phyloP scores from a whole-genome alignment of 2,329 filamentous ascomycete genomes.

The Tolypocladium amazonense region DNA sequence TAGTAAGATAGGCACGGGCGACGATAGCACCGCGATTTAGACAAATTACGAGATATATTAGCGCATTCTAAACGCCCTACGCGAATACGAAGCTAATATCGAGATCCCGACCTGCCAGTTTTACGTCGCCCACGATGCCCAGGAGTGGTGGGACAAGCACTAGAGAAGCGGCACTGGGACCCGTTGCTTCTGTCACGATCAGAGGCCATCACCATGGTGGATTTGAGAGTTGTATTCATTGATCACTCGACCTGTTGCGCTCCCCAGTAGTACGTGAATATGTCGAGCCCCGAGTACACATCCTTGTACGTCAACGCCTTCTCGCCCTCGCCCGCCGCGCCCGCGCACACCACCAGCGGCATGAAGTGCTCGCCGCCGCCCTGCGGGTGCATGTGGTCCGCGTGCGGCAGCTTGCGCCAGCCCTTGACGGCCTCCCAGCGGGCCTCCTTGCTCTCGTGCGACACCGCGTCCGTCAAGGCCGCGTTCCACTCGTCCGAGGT shows the following conservation, averaged over 20 bases:
- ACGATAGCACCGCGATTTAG: no score
- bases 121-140: no score
- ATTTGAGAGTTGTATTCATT: no score
- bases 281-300: constrained; percentile 35
- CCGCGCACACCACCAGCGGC: constrained; percentile 46
- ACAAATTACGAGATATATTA: no score
- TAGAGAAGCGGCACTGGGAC: no score
- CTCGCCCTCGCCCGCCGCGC: constrained; percentile 33
- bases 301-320: constrained; percentile 35
- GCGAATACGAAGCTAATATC: no score
- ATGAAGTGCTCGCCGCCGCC: constrained; percentile 47
- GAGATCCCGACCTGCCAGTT: no score
- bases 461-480: constrained; percentile 29
- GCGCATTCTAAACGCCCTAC: no score
- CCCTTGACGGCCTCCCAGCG: constrained; percentile 27
- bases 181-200: no score
- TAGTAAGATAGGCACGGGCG: no score
- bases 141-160: no score
- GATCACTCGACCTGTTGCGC: constrained; percentile 11
- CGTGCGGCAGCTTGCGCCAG: constrained; percentile 37
- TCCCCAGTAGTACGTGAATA: constrained; percentile 47
- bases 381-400: constrained; percentile 43
- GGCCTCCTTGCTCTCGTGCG: constrained; percentile 19
- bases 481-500: constrained; percentile 32
- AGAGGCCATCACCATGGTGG: no score